Base-by-base conservation (phyloP, 2,329 filamentous ascomycete species). In the Alternaria atra region DNA sequence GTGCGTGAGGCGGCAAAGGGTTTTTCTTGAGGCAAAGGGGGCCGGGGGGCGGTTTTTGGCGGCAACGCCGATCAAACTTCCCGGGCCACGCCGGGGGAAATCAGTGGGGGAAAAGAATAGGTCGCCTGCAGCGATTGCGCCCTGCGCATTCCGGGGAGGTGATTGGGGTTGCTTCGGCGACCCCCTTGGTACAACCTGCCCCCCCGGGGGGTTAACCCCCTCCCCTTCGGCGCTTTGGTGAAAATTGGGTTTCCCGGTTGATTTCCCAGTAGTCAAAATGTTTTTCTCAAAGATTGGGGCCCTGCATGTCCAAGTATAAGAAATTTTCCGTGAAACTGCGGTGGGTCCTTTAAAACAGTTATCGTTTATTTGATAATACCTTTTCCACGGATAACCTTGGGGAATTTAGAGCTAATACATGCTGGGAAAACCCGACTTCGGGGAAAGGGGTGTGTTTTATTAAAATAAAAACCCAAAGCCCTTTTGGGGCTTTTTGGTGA, bases 321-420 rank as follows among this genome's bases (percentile, higher is more conserved):
- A 70, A 80, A 78, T 53, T 71, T 75, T 72, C 67, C 59, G 64
- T 79, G 73, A 82, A 81, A 82, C 79, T 81, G 72, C 73, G 72
- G 81, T 81, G 80, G 72, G 78, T 76, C 81, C 71, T 81, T 81
- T 80, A 81, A 80, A 81, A 80, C 69, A 81, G 75, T 77, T 80
- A 79, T 80, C 65, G 67, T 80, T 79, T 80, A 81, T 81, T 81
- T 80, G 69, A 80, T 81, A 80, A 72, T 80, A 79, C 71, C 71
- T 80, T 80, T 73, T 80, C 81, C 73, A 73, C 80, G 71, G 72
- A 80, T 80, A 80, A 73, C 77, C 70, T 73, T 80, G 71, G 76
- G 80, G 81, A 81, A 81, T 81, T 74, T 80, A 81, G 75, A 81
- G 79, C 77, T 81, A 81, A 81, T 81, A 67, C 32, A 67, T 67